Base-by-base conservation (phyloP, 805 yeast genomes). In the Pichia ethanolica region DNA sequence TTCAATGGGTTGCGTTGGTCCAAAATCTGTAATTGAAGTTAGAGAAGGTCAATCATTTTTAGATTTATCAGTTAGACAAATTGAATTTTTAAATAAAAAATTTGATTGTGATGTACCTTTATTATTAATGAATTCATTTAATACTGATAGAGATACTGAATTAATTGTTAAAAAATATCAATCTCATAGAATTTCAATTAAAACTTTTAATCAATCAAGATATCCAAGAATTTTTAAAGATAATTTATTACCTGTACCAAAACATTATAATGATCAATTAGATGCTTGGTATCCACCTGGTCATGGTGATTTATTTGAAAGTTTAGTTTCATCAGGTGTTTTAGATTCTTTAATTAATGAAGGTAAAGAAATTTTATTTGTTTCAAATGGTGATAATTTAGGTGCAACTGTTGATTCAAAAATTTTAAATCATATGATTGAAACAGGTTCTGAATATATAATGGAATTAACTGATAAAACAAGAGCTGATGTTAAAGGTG, bases 281-380 rank as follows among this genome's bases (percentile, higher is more conserved):
- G 91, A 88, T 61, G 75, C 86, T 50, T 93, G 99, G 99, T 93
- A 93, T 67, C 99, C 99, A 45, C 99, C 99, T n/a, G 99, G 99
- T 47, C 99, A 93, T 70, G 99, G 99, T 71, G 99, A 93, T 71
- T 73, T 93, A 68, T 93, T 90, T 59, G 99, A 93, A 73, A 75
- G 93, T 26, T 75, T 93, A 64, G 82, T 86, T 52, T 81, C 87
- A 50, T 83, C 96, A 11, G 99, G 99, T 53, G 93, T 91, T 65
- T 77, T 93, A 57, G 98, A 93, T 65, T 81, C 85, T 53, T 78
- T 93, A 56, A 75, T 93, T 55, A 88, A 83, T 47, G 91, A 88
- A 65, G 99, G 99, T 59, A 89, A 93, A 74, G 99, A 93, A 73
- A 76, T 88, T 53, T 74, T 93, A 63, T 93, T 93, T 62, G 97